Evolutionary conservation across 2,329 filamentous ascomycete species (phyloP), one percentile per base, ranked within the genome.

Genomic region (Graphiopsis chlorocephala): DNA sequence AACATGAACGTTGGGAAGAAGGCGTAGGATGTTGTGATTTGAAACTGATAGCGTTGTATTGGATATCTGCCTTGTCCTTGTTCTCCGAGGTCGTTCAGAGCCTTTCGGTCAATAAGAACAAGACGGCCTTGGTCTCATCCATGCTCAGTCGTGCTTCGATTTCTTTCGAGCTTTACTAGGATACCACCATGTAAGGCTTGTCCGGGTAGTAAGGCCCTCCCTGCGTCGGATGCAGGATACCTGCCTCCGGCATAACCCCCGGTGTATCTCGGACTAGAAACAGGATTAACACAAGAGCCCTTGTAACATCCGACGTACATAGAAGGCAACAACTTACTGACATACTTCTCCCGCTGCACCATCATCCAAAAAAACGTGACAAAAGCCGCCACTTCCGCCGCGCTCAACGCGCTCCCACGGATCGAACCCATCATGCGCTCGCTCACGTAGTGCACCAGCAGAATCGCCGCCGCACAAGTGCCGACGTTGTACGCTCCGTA

Each of bases 1-100:
- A 73, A 73, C 56, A 65, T 72, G 68, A 70, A 68, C 35, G 65
- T 71, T 33, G 57, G 57, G 26, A 60, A 60, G 38, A 47, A 60
- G 38, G 57, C 53, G 15, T 56, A 17, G 8, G 26, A 11, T 25
- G 14, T 2, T 17, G 17, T 11, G 4, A 7, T 45, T 15, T 20
- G 38, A n/a, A 4, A 23, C 2, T 11, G 14, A 20, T 11, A 45
- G 15, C n/a, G 23, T 20, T 23, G 17, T 20, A 5, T 45, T 11
- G 3, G n/a, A 23, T 45, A 12, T 20, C 38, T 45, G 38, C 8
- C 3, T 11, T 8, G 14, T 45, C 14, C 15, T 45, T 4, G 5
- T 11, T 8, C n/a, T n/a, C 23, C 7, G 38, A 45, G 38, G 8
- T 11, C 8, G n/a, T 20, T 12, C 2, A 12, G n/a, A 20, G 20